Percentiles rank a stretch among this genome's conserved stretches.
Evolutionary conservation across 495 filamentous ascomycete genomes (phyloP).

Genomic region (Polyplosphaeria fusca): DNA sequence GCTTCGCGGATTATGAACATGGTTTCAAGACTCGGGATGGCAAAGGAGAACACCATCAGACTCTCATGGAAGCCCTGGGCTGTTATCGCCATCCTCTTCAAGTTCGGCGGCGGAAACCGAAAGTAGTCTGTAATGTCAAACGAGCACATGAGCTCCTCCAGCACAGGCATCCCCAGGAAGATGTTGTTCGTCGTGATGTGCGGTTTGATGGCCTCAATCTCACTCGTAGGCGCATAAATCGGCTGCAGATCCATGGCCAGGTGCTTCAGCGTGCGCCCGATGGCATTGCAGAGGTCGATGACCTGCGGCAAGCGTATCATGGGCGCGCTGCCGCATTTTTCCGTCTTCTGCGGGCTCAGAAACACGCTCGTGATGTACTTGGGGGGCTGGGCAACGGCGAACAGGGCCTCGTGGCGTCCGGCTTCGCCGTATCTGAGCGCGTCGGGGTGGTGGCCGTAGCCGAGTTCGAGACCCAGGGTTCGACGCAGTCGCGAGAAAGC

Average conservation of each 20-base stretch:
- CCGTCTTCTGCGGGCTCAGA: conserved; percentile 10
- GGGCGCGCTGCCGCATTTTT: neutral
- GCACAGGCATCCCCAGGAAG: conserved; percentile 6
- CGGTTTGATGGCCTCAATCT: neutral
- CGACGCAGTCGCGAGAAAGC: conserved; percentile 11
- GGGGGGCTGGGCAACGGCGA: conserved; percentile 1
- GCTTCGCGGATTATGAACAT: conserved; percentile 5
- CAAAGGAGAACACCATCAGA: conserved; percentile 1
- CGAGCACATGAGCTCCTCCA: conserved; percentile 25
- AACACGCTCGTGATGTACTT: conserved; percentile 16
- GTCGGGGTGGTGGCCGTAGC: conserved; percentile 1
- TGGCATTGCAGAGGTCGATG: conserved; percentile 3
- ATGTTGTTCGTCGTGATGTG: conserved; percentile 4
- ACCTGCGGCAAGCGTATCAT: conserved; percentile 18
- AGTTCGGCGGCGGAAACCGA: conserved; percentile 11
- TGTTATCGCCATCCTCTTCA: conserved; percentile 20
- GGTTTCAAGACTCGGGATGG: conserved; percentile 6
- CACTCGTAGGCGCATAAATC: conserved; percentile 1
- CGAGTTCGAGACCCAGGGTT: conserved; percentile 7
- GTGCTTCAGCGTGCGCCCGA: conserved; percentile 12
- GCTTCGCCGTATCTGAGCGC: conserved; percentile 15
- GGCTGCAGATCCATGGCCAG: conserved; percentile 18
- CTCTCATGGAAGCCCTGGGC: neutral
- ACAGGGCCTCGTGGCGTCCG: conserved; percentile 4
- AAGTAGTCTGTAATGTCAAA: conserved; percentile 22